Base-by-base conservation (phyloP, 2,329 filamentous ascomycete genomes). In the Epichloe sp. region DNA sequence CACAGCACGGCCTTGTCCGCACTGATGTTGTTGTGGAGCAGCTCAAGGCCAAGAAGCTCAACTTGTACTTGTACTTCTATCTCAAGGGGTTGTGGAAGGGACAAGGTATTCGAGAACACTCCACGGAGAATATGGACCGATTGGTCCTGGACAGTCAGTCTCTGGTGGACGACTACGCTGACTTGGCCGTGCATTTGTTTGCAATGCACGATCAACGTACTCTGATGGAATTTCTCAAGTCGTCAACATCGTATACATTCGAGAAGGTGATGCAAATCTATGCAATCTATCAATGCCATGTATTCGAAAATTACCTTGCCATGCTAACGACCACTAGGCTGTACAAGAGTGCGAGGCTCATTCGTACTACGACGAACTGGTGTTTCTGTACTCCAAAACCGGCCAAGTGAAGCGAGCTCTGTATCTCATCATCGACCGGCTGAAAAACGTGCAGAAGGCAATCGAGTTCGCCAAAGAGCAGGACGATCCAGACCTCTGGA, bases 401-500 rank as follows among this genome's bases (percentile, higher is more conserved):
- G 93, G 93, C 0, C 84, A 96, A 65, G 93, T 88, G 59, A 95
- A 96, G 66, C 82, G 86, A 12, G 94, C 94, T 0, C 73, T 98
- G 3, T 90, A 85, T 60, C 78, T 98, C 48, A 97, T 98, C 62
- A 94, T 97, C 55, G 88, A 95, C 60, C 83, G 88, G n/a, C 77
- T 98, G 5, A 83, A 83, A 53, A 88, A 98, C 63, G 90, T 97
- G 47, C 85, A 84, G 47, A 89, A 93, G 58, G 93, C 93, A 8
- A 98, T 98, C 58, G 79, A 85, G 1, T 98, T 98, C 61, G 90
- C 89, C 50, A 96, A 96, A 65, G 85, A 90, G 55, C 89, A 97
- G 63, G 83, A 93, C 56, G 90, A 96, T 60, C 82, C 84, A 0
- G 90, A 96, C 59, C 76, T 98, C 0, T 98, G 93, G 93, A 86